These are phyloP conservation scores for Suhomyces wounanorum DNA, from an alignment of 1,139 yeast species.

Conservation along the genomic window DNA sequence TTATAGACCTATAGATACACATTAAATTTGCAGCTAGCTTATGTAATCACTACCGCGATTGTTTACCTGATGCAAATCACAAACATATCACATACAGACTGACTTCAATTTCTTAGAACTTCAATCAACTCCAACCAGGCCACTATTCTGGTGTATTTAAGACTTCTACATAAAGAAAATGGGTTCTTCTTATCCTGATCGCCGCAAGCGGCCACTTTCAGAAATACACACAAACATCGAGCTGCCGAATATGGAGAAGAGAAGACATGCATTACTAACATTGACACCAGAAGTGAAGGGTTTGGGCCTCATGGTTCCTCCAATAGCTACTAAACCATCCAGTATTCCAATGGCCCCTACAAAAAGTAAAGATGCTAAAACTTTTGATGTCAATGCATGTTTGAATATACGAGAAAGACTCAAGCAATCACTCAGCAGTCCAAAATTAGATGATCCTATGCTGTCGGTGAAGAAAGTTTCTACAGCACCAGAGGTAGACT, in stretches of 20 bases:
- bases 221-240: slow-evolving; percentile 9
- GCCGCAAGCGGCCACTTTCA: slow-evolving; percentile 11
- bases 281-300: neutral
- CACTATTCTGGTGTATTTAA: neutral
- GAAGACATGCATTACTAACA: slow-evolving; percentile 5
- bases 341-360: slow-evolving; percentile 11
- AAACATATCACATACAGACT: neutral
- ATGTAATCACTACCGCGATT: slow-evolving; percentile 3
- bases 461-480: neutral
- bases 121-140: neutral
- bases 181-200: slow-evolving; percentile 1
- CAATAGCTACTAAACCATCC: slow-evolving; percentile 1
- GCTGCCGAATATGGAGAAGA: slow-evolving; percentile 5
- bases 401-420: slow-evolving; percentile 13
- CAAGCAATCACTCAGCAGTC: slow-evolving; percentile 1
- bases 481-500: neutral
- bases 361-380: neutral
- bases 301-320: neutral
- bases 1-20: neutral
- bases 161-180: neutral
- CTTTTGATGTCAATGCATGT: slow-evolving; percentile 14
- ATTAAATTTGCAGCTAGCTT: slow-evolving; percentile 1
- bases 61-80: slow-evolving; percentile 7
- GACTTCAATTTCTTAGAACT: neutral
- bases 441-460: neutral